Evolutionary conservation across 495 filamentous ascomycete species (phyloP), one percentile per base, ranked within the genome.

Genomic region (Penicillium lagena): DNA sequence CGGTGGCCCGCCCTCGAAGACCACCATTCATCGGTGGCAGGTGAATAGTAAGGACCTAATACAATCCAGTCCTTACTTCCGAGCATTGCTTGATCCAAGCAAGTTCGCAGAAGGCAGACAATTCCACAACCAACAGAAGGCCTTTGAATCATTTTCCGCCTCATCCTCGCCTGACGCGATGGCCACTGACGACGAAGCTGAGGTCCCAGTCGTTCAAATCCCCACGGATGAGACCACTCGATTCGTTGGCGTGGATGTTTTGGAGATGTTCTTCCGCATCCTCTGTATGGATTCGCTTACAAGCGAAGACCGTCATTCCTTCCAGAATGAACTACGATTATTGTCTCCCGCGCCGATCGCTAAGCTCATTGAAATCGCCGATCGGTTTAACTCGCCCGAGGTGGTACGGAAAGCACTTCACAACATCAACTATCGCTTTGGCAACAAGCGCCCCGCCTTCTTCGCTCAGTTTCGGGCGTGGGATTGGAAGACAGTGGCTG

Each of bases 71-170:
- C 66, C 66, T 2, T 77, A 76, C 33, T 76, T 76, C 37, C 54
- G 63, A 29, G 67, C 61, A 7, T 51, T 77, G 7, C 55, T 77
- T 8, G 71, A 76, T 39, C 64, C 68, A 1, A 50, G 59, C 14
- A 77, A 76, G 42, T 77, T 77, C 44, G 52, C 52, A 1, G 74
- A 77, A 43, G 73, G 73, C 7, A 64, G 55, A 33, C n/a, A 59
- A 11, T 54, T 65, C 29, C 47, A 62, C 49, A 52, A 59, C 15
- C 62, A 65, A 33, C 59, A 59, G 17, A 39, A 54, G 40, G 33
- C 43, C 9, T 41, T 37, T 22, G 22, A 22, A 22, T 22, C 22
- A 4, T 4, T 22, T 22, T 22, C 2, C 22, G 22, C 22, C 22
- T 22, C 22, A 22, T 22, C 22, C 22, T 22, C 22, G 4, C 22